Percentiles rank a stretch among this genome's conserved stretches.
Conservation (phyloP, 202 grass and related monocot species). For the Bolboschoenoplectus hybrid region DNA sequence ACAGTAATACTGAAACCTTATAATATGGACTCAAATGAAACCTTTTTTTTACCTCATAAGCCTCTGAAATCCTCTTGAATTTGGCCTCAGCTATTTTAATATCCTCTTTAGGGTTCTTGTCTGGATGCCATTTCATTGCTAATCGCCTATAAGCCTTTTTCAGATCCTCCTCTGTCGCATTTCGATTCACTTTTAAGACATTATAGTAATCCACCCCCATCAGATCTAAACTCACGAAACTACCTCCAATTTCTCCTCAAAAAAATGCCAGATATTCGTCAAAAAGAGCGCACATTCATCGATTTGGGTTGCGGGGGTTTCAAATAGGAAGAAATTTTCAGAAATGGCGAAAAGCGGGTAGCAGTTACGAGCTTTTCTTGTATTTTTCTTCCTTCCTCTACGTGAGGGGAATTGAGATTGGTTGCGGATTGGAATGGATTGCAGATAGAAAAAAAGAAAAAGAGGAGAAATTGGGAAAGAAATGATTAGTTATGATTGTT, state of each 20-base stretch:
- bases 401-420: slow-evolving; percentile 24
- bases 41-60: slow-evolving; percentile 71
- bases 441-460: slow-evolving; percentile 21
- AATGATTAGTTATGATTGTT: slow-evolving; percentile 43
- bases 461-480: slow-evolving; percentile 37
- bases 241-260: slow-evolving; percentile 25
- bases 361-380: background rate
- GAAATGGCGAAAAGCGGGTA: slow-evolving; percentile 17
- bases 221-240: slow-evolving; percentile 45
- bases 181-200: slow-evolving; percentile 81
- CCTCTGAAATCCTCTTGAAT: slow-evolving; percentile 93
- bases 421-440: slow-evolving; percentile 4
- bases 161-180: slow-evolving; percentile 79
- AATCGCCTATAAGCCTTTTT: slow-evolving; percentile 84
- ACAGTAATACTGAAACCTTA: background rate
- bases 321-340: slow-evolving; percentile 8
- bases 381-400: background rate
- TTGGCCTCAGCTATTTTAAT: slow-evolving; percentile 84
- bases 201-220: slow-evolving; percentile 97
- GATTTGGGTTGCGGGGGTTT: background rate
- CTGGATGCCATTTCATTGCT: slow-evolving; percentile 91
- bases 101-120: slow-evolving; percentile 89
- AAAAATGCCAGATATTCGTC: background rate
- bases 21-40: background rate
- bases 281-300: slow-evolving; percentile 27